Conservation (phyloP, 1,284 basidiomycete genomes). For the Irpex sp. region DNA sequence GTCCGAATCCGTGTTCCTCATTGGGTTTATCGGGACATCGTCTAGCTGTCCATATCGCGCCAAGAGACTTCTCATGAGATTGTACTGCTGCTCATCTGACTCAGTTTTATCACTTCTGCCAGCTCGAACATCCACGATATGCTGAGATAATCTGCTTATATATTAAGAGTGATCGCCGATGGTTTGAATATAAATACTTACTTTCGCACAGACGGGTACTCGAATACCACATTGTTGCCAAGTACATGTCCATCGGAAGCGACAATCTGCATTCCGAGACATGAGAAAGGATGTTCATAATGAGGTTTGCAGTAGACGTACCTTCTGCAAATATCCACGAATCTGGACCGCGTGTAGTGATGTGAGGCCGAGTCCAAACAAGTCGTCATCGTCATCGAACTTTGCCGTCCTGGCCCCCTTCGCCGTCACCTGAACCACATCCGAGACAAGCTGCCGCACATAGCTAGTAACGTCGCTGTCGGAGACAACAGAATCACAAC, state of each 20-base stretch:
- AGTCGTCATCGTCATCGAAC: conserved; percentile 13
- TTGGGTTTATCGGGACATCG: neutral
- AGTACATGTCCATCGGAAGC: neutral
- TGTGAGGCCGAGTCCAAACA: conserved; percentile 13
- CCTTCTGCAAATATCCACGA: conserved; percentile 12
- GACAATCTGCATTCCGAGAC: conserved; percentile 1
- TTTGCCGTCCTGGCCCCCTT: neutral
- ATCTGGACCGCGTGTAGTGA: conserved; percentile 14
- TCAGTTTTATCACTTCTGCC: neutral
- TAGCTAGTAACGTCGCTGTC: neutral
- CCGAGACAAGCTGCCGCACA: neutral
- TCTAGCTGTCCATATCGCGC: neutral
- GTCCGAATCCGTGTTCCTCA: neutral
- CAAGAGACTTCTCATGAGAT: conserved; percentile 9
- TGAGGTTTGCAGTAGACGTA: neutral
- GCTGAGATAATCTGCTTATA: neutral
- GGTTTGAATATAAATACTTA: neutral
- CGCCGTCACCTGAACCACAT: neutral
- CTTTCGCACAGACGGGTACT: conserved; percentile 16
- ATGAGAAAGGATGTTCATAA: neutral
- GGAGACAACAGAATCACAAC: neutral
- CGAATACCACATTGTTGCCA: conserved; percentile 15
- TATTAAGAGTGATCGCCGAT: neutral
- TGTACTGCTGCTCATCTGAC: conserved; percentile 6
- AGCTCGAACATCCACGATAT: neutral